A percentile compares a stretch with the other conserved stretches of the same genome.
These are phyloP conservation scores for Raphanus sativus DNA, from an alignment of 345 rosid species.

Conservation along the genomic window DNA sequence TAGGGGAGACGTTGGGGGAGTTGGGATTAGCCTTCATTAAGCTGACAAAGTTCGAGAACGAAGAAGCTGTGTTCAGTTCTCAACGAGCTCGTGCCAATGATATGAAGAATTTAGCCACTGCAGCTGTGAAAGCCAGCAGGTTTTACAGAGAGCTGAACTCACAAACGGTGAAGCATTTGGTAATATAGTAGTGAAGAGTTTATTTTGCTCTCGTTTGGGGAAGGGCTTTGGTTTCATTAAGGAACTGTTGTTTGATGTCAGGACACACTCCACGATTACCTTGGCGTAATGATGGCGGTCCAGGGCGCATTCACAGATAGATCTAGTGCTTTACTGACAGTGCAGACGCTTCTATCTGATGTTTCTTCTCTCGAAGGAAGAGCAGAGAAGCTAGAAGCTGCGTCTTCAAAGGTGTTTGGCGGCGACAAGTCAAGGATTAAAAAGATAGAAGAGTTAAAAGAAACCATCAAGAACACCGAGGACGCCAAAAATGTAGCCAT, in stretches of 20 bases:
- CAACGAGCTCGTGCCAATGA: slow-evolving; percentile 77
- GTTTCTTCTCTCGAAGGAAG: slow-evolving; percentile 64
- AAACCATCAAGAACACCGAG: slow-evolving; percentile 71
- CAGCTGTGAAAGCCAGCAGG: slow-evolving; percentile 96
- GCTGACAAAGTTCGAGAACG: slow-evolving; percentile 85
- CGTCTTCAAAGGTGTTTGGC: slow-evolving; percentile 90
- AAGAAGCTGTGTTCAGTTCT: slow-evolving; percentile 69
- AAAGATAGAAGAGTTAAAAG: slow-evolving; percentile 84
- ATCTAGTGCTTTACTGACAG: slow-evolving; percentile 80
- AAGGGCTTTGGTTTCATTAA: not conserved
- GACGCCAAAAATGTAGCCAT: slow-evolving; percentile 87
- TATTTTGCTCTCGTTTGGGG: not conserved
- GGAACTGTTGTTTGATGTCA: slow-evolving; percentile 32
- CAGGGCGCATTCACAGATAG: slow-evolving; percentile 88
- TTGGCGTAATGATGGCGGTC: slow-evolving; percentile 85
- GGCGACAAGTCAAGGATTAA: slow-evolving; percentile 92
- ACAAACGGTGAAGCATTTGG: slow-evolving; percentile 94
- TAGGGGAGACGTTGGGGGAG: slow-evolving; percentile 96
- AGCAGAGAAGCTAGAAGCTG: slow-evolving; percentile 90
- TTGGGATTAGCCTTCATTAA: slow-evolving; percentile 86
- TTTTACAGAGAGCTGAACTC: slow-evolving; percentile 83
- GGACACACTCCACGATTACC: slow-evolving; percentile 92
- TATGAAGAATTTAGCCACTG: slow-evolving; percentile 88
- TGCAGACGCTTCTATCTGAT: slow-evolving; percentile 88
- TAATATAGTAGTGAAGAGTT: slow-evolving; percentile 19